A percentile compares a stretch with the other conserved stretches of the same genome.
Evolutionary conservation across 2,329 filamentous ascomycete genomes (phyloP).

Genomic region (Cordyceps cateniannulata): DNA sequence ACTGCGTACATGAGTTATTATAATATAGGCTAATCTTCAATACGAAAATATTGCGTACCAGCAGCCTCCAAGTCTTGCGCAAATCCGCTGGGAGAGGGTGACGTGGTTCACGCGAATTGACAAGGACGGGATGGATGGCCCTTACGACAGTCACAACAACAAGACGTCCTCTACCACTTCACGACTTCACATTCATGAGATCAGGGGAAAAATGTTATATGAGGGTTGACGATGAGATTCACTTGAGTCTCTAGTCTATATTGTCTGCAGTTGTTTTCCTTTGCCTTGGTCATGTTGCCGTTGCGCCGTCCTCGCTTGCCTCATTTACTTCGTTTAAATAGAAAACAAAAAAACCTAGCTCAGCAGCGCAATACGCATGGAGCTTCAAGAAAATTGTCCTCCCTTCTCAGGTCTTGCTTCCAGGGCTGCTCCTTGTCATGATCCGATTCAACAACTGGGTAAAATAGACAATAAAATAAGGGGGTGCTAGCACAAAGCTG

Average conservation of each 20-base stretch:
- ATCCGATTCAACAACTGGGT: neutral
- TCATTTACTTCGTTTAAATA: neutral
- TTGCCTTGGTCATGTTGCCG: neutral
- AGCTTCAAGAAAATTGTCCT: neutral
- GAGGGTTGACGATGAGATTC: neutral
- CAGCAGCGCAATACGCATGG: neutral
- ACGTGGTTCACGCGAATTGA: too few relatives aligned
- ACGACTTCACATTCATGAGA: neutral
- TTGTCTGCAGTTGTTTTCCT: neutral
- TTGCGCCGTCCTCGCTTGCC: neutral
- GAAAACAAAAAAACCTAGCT: neutral
- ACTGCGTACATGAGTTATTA: neutral
- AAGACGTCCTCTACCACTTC: neutral
- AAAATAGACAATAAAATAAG: slow-evolving; percentile 17
- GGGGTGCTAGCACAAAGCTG: neutral
- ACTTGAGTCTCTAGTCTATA: neutral
- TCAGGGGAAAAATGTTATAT: neutral
- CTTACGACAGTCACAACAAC: too few relatives aligned
- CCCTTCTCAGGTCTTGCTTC: neutral
- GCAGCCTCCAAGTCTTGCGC: too few relatives aligned
- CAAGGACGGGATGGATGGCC: too few relatives aligned
- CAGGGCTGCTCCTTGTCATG: slow-evolving; percentile 4
- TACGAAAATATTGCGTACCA: too few relatives aligned
- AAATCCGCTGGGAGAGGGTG: too few relatives aligned
- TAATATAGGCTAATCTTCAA: neutral